These are phyloP conservation scores for Ascocoryne sarcoides DNA, from an alignment of 2,329 filamentous ascomycete genomes.

Conservation along the genomic window DNA sequence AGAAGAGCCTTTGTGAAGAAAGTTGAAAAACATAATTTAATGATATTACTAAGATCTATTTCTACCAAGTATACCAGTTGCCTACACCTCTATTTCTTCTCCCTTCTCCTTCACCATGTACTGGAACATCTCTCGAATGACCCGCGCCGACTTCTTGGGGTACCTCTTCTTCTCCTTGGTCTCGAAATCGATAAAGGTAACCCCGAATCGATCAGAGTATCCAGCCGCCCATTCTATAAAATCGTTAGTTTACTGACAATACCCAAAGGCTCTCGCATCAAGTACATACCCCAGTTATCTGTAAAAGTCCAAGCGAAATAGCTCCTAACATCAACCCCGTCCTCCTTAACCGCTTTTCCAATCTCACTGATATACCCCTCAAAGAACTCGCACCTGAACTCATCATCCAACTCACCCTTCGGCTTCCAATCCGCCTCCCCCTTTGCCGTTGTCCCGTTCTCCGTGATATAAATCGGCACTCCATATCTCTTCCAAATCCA, in stretches of 20 bases:
- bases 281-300: constrained; percentile 37
- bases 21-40: too few relatives aligned
- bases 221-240: constrained; percentile 51
- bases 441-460: constrained; percentile 77
- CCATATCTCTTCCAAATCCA: constrained; percentile 73
- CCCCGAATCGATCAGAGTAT: constrained; percentile 76
- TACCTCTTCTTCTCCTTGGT: constrained; percentile 62
- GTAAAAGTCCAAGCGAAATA: constrained; percentile 84
- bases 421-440: constrained; percentile 65
- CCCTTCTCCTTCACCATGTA: constrained; percentile 51
- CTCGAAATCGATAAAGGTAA: constrained; percentile 72
- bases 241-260: background rate
- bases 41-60: too few relatives aligned
- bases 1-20: too few relatives aligned
- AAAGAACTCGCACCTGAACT: constrained; percentile 74
- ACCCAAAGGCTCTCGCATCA: too few relatives aligned
- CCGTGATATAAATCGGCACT: constrained; percentile 75
- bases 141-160: constrained; percentile 73
- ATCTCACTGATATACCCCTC: constrained; percentile 66
- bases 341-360: constrained; percentile 60
- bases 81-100: background rate
- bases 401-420: constrained; percentile 67
- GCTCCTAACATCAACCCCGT: constrained; percentile 67
- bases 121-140: constrained; percentile 62
- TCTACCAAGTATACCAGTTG: too few relatives aligned